Percentiles rank a stretch among this genome's conserved stretches.
These are phyloP conservation scores for Dittrichia graveolens DNA, from an alignment of 129 eudicot genomes.

Conservation along the genomic window DNA sequence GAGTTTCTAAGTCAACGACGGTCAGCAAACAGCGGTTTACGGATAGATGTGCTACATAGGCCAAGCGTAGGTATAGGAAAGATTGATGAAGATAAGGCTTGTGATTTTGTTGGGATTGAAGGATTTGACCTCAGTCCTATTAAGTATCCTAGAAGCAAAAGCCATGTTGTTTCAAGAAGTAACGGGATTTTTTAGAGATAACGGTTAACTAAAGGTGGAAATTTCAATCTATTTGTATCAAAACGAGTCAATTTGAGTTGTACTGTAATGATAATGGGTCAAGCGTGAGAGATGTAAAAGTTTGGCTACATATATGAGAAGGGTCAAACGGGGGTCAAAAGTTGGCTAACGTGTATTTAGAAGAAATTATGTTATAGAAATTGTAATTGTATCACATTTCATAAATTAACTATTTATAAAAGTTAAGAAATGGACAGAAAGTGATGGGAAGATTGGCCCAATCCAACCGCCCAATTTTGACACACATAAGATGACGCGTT, in stretches of 20 bases:
- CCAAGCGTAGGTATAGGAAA: constrained; percentile 39
- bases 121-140: background rate
- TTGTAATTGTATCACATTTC: too few species aligned
- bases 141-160: constrained; percentile 21
- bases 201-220: background rate
- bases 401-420: too few species aligned
- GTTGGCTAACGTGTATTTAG: too few species aligned
- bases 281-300: too few species aligned
- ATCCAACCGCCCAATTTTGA: too few species aligned
- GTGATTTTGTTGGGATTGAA: constrained; percentile 20
- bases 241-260: background rate
- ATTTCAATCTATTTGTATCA: background rate
- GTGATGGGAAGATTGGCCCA: too few species aligned
- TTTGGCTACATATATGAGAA: too few species aligned
- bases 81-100: constrained; percentile 51
- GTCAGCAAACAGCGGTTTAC: background rate
- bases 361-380: too few species aligned
- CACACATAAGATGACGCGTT: too few species aligned
- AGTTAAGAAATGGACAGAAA: too few species aligned
- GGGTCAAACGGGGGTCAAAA: too few species aligned
- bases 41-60: constrained; percentile 24
- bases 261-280: background rate
- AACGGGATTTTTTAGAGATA: background rate
- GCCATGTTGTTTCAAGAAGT: constrained; percentile 22
- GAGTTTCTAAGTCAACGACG: constrained; percentile 23